A percentile compares a stretch with the other conserved stretches of the same genome.
These are phyloP conservation scores for Penicillium sp. DNA, from an alignment of 2,329 filamentous ascomycete species.

Conservation along the genomic window DNA sequence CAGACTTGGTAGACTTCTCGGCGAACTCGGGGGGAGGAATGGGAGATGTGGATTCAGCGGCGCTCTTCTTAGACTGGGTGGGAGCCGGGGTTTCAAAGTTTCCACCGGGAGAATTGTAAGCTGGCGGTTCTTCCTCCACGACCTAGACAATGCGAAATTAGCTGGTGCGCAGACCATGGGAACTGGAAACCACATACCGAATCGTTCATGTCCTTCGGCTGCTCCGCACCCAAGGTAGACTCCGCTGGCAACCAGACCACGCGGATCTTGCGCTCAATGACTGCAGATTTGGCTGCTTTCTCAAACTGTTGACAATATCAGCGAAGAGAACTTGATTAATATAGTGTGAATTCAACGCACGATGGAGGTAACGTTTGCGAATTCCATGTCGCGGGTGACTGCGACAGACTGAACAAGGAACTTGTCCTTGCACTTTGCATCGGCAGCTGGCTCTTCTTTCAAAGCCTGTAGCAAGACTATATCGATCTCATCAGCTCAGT, in stretches of 20 bases:
- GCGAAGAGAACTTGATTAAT: neutral
- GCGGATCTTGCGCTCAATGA: conserved; percentile 93
- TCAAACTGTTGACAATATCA: conserved; percentile 57
- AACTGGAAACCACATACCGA: conserved; percentile 25
- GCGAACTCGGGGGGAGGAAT: conserved; percentile 34
- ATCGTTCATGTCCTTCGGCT: conserved; percentile 31
- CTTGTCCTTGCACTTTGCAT: conserved; percentile 92
- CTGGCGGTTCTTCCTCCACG: conserved; percentile 45
- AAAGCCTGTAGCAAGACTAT: conserved; percentile 92
- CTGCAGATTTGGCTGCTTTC: conserved; percentile 65
- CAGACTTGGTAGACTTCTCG: conserved; percentile 31
- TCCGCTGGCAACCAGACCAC: conserved; percentile 73
- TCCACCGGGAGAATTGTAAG: conserved; percentile 53
- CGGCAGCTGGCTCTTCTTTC: conserved; percentile 83
- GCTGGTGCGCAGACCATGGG: conserved; percentile 1
- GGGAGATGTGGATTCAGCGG: conserved; percentile 29
- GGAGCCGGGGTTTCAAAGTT: conserved; percentile 44
- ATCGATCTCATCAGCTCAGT: conserved; percentile 22
- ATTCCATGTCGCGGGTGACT: conserved; percentile 77
- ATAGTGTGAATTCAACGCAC: conserved; percentile 49
- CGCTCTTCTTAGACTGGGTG: conserved; percentile 41
- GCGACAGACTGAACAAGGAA: conserved; percentile 91
- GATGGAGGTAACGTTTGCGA: conserved; percentile 70
- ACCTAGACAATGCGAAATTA: conserved; percentile 18
- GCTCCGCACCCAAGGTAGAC: conserved; percentile 29